Percentiles rank a stretch among this genome's conserved stretches.
phyloP scores from a whole-genome alignment of 1,139 yeast genomes.

The Pichia terricola region DNA sequence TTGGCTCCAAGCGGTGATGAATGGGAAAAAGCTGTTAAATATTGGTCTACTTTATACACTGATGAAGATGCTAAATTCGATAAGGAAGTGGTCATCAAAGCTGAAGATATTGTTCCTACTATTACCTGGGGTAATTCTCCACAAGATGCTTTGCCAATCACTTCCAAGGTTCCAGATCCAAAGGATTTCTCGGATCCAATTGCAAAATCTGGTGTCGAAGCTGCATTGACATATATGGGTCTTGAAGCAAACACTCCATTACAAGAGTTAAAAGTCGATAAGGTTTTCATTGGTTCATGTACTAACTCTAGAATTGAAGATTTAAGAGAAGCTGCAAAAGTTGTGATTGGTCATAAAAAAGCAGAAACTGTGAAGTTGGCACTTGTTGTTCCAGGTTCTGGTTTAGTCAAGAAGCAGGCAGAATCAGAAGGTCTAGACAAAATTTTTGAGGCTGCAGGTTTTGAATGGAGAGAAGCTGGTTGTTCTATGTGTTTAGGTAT shows the following conservation, averaged over 20 bases:
- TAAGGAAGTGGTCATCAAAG: slow-evolving; percentile 69
- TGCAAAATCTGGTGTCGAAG: slow-evolving; percentile 74
- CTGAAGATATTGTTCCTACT: slow-evolving; percentile 84
- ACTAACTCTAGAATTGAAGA: slow-evolving; percentile 97
- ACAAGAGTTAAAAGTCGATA: slow-evolving; percentile 65
- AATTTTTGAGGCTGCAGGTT: slow-evolving; percentile 85
- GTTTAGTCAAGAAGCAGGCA: slow-evolving; percentile 85
- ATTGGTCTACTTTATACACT: slow-evolving; percentile 82
- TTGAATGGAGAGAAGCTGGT: slow-evolving; percentile 99
- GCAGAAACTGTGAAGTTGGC: slow-evolving; percentile 77
- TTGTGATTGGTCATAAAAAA: slow-evolving; percentile 82
- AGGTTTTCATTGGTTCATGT: slow-evolving; percentile 96
- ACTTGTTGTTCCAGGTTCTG: slow-evolving; percentile 95
- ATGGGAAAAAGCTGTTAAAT: slow-evolving; percentile 88
- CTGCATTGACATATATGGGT: slow-evolving; percentile 91
- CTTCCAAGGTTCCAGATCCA: slow-evolving; percentile 88
- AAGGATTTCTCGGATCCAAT: slow-evolving; percentile 60
- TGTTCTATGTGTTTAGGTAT: slow-evolving; percentile 99
- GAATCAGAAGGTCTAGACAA: slow-evolving; percentile 91
- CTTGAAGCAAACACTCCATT: slow-evolving; percentile 76
- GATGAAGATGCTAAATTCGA: slow-evolving; percentile 90
- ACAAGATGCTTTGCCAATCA: slow-evolving; percentile 93
- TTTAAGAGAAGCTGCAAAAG: slow-evolving; percentile 88
- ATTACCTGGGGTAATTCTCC: slow-evolving; percentile 99
- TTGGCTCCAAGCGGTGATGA: slow-evolving; percentile 87